Evolutionary conservation across 169 alveolate species (phyloP), one percentile per base, ranked within the genome.

Genomic region (Eimeria necatrix): DNA sequence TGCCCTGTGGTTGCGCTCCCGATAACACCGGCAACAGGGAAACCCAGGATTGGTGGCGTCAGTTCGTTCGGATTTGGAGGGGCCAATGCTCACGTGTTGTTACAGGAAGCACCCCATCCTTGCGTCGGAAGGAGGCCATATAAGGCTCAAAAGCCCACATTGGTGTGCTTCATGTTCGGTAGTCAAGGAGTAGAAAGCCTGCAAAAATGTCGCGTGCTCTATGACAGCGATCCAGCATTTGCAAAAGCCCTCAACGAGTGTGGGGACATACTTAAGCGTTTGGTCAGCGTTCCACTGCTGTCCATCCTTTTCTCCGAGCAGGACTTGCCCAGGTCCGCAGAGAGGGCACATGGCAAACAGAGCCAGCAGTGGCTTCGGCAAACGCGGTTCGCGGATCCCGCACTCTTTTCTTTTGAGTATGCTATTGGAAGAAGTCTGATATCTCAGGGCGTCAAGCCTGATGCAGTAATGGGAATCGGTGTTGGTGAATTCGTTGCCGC

Each of bases 31-130:
- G 86, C 88, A 61, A 85, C 81, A 18, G 74, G 94, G 52, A 53
- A 78, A 49, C 71, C 48, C 81, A 88, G 59, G 46, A 76, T 83
- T 48, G 97, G 96, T 12, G 98, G 97, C 6, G 96, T 97, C 53
- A 94, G 97, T 80, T 94, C 98, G 10, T 97, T 97, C 85, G 98
- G 98, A 5, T 97, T 97, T 78, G 98, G 98, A 51, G 98, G 98
- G 10, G 95, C 98, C 26, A 97, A 97, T 78, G 97, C 96, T 18
- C 98, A 97, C 56, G 97, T 96, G 83, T 95, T 97, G 48, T 87
- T 97, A 74, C 97, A 96, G 85, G 96, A 95, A 70, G 96, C 97
- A 7, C 90, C 92, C 12, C 87, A 78, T 71, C 68, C 70, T 7
- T 41, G 93, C 93, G 88, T 20, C 2, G 52, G 64, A n/a, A 73